Conservation (phyloP, 2,329 filamentous ascomycete genomes). For the Aureobasidium pullulans region DNA sequence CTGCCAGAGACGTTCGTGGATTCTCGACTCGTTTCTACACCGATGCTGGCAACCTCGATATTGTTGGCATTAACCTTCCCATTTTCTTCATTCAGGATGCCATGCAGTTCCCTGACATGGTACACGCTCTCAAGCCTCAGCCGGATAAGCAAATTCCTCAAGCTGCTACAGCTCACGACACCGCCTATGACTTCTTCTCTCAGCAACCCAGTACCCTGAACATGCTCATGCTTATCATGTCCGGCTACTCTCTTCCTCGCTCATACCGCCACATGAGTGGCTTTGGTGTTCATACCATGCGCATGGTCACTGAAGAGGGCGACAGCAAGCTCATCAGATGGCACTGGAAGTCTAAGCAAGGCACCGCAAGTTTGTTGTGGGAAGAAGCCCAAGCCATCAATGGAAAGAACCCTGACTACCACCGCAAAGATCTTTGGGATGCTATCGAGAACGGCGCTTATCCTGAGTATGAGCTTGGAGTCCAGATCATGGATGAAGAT, state of each 20-base stretch:
- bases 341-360: constrained; percentile 32
- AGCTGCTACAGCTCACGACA: constrained; percentile 22
- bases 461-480: constrained; percentile 45
- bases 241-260: constrained; percentile 39
- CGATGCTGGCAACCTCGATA: constrained; percentile 58
- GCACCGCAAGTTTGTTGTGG: constrained; percentile 37
- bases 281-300: constrained; percentile 42
- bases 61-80: constrained; percentile 66
- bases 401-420: constrained; percentile 31
- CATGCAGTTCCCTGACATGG: constrained; percentile 65
- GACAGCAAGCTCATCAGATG: constrained; percentile 41
- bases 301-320: constrained; percentile 32
- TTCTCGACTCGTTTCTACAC: constrained; percentile 69
- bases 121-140: constrained; percentile 33
- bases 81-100: constrained; percentile 69
- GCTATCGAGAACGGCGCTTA: constrained; percentile 40
- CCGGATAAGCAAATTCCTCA: constrained; percentile 25
- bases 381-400: constrained; percentile 30
- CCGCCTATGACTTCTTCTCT: constrained; percentile 25
- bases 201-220: constrained; percentile 39
- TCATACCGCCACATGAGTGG: constrained; percentile 42
- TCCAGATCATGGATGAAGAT: constrained; percentile 49
- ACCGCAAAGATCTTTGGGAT: constrained; percentile 34
- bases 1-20: constrained; percentile 63
- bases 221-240: constrained; percentile 45